Evolutionary conservation across 2,329 filamentous ascomycete genomes (phyloP).

Genomic region (Colletotrichum australisinense): DNA sequence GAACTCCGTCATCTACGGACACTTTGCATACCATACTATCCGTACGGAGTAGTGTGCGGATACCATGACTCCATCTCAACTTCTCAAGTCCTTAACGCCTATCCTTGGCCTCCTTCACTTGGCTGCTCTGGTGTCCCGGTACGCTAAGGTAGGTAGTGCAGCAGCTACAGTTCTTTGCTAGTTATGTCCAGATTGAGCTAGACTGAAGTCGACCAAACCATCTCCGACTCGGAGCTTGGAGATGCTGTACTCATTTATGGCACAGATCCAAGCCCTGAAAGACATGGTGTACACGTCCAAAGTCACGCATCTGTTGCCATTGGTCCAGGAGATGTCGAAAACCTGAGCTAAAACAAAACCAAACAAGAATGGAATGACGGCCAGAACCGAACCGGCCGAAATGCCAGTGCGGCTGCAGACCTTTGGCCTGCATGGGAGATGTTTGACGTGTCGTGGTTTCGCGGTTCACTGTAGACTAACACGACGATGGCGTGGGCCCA

Average conservation of each 20-base stretch:
- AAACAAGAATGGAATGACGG: background rate
- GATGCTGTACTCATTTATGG: background rate
- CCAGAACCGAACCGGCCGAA: conserved; percentile 4
- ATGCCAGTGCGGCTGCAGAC: conserved; percentile 12
- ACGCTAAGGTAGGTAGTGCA: background rate
- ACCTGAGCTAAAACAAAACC: background rate
- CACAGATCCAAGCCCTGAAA: background rate
- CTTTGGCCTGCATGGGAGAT: background rate
- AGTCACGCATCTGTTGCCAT: background rate
- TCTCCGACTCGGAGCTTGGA: background rate
- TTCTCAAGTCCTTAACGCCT: too few species aligned
- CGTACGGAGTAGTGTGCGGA: background rate
- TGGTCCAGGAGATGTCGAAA: background rate
- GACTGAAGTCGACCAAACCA: background rate
- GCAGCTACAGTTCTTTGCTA: background rate
- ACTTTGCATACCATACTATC: background rate
- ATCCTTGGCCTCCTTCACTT: background rate
- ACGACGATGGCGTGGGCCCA: background rate
- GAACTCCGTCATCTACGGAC: background rate
- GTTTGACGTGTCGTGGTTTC: background rate
- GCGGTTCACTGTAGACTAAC: background rate
- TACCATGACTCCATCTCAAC: background rate
- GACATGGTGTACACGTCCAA: background rate
- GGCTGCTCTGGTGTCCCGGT: background rate
- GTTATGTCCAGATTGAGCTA: background rate